A percentile compares a stretch with the other conserved stretches of the same genome.
phyloP scores from a whole-genome alignment of 768 basidiomycete genomes.

The Lepiota venenata region DNA sequence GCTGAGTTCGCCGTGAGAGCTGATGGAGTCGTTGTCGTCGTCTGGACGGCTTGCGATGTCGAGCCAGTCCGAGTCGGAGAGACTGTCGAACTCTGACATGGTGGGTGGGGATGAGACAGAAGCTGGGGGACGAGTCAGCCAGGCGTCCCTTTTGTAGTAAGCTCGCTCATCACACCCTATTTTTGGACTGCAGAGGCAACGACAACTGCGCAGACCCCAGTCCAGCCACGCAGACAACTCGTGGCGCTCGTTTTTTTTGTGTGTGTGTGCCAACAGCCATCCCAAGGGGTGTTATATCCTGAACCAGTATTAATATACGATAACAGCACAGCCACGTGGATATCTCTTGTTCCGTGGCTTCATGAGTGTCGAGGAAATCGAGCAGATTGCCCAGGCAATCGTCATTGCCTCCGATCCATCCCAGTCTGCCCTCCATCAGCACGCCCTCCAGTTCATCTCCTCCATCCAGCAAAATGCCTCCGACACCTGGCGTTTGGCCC shows the following conservation, averaged over 20 bases:
- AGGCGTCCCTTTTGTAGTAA: constrained; percentile 9
- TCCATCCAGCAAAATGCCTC: constrained; percentile 73
- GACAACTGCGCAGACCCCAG: no score
- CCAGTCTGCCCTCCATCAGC: constrained; percentile 69
- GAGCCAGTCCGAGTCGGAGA: constrained; percentile 85
- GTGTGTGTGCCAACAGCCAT: no score
- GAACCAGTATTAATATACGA: not conserved
- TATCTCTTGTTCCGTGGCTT: constrained; percentile 1
- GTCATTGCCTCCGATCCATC: constrained; percentile 81
- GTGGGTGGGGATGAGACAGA: not conserved
- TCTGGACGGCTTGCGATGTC: constrained; percentile 71
- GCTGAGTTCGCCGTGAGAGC: constrained; percentile 52
- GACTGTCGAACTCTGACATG: constrained; percentile 60
- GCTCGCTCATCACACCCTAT: not conserved
- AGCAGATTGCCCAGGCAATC: constrained; percentile 82
- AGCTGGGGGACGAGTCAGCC: not conserved
- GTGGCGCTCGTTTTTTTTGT: constrained; percentile 25
- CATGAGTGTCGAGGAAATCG: constrained; percentile 76
- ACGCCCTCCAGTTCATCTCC: constrained; percentile 82
- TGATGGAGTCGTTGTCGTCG: constrained; percentile 68
- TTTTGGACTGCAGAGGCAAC: constrained; percentile 4
- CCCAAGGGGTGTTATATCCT: no score
- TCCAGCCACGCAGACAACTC: constrained; percentile 52
- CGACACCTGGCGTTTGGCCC: constrained; percentile 78
- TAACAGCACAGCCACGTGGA: constrained; percentile 8